Percentiles rank a stretch among this genome's conserved stretches.
Conservation (phyloP, 148 eudicot genomes). For the Spergularia marina region DNA sequence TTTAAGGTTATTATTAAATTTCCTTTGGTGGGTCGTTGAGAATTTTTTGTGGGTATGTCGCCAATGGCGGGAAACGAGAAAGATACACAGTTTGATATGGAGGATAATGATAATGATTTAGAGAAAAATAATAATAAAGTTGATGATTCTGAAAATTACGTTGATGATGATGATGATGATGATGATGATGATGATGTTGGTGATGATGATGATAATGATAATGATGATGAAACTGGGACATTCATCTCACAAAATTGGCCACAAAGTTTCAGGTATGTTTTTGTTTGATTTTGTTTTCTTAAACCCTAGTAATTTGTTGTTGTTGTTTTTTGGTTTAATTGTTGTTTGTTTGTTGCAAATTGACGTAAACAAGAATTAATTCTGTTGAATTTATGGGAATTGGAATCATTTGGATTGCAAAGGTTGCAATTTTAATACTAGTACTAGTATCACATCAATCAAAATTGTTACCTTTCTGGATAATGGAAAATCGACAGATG, state of each 20-base stretch:
- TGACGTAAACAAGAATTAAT: not conserved
- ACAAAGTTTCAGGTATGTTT: constrained; percentile 58
- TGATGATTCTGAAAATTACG: constrained; percentile 11
- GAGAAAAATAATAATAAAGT: constrained; percentile 17
- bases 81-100: constrained; percentile 31
- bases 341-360: constrained; percentile 1
- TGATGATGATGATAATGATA: constrained; percentile 25
- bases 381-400: not conserved
- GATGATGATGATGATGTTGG: constrained; percentile 19
- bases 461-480: not conserved
- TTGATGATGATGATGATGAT: constrained; percentile 6
- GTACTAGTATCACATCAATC: too few relatives aligned
- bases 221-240: constrained; percentile 9
- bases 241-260: constrained; percentile 67
- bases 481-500: not conserved
- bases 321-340: not conserved
- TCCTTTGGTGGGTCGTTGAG: not conserved
- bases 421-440: not conserved
- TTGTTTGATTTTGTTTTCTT: not conserved
- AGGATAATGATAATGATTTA: constrained; percentile 33
- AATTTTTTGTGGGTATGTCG: not conserved
- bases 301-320: not conserved
- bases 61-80: constrained; percentile 31
- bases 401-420: not conserved
- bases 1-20: not conserved